Evolutionary conservation across 2,329 filamentous ascomycete species (phyloP).

Genomic region (Pseudocercospora eumusae): DNA sequence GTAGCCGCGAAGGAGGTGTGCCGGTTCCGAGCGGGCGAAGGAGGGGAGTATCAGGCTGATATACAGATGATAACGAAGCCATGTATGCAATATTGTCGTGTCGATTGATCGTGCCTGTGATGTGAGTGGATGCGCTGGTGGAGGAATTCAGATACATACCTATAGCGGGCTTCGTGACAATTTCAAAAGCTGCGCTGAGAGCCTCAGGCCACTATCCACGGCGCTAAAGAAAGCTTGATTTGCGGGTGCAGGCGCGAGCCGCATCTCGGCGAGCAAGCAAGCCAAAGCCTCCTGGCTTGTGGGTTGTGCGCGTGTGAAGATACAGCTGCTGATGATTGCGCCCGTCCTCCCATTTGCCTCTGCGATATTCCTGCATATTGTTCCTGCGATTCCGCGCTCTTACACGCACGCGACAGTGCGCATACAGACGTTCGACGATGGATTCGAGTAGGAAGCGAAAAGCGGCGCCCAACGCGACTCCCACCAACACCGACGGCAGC

Average conservation of each 20-base stretch:
- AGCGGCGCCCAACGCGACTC: slow-evolving; percentile 51
- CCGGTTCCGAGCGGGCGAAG: not conserved
- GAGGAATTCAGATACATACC: no score
- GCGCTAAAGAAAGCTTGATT: slow-evolving; percentile 1
- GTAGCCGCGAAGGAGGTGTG: not conserved
- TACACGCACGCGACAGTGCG: slow-evolving; percentile 1
- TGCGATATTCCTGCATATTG: slow-evolving; percentile 5
- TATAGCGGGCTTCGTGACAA: no score
- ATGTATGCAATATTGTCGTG: not conserved
- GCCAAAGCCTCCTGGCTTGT: slow-evolving; percentile 7
- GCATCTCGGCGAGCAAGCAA: not conserved
- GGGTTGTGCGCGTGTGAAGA: slow-evolving; percentile 1
- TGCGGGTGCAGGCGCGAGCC: slow-evolving; percentile 1
- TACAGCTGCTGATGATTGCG: not conserved
- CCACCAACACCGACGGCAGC: slow-evolving; percentile 50
- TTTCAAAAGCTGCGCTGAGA: no score
- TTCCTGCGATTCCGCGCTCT: not conserved
- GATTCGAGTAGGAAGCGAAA: slow-evolving; percentile 59
- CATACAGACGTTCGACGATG: slow-evolving; percentile 32
- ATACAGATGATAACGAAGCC: not conserved
- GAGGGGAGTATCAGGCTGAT: no score
- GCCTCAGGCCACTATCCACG: not conserved
- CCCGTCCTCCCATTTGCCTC: not conserved
- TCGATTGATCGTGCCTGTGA: not conserved
- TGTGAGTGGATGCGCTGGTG: no score